phyloP scores from a whole-genome alignment of 208 protist species.

The Crithidia fasciculata region DNA sequence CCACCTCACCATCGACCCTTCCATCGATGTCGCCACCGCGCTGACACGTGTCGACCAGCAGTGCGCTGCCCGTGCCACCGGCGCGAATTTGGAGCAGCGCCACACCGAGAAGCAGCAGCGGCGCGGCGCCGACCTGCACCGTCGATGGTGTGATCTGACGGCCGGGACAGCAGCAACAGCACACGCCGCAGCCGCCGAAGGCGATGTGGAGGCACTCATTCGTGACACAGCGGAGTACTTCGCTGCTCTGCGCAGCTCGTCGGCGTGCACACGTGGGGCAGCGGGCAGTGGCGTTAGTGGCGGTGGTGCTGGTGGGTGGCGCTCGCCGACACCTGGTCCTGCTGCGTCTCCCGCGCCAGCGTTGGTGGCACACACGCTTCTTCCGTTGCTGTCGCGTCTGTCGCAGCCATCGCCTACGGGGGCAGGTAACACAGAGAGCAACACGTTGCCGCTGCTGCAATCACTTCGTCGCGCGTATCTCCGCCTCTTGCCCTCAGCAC shows the following conservation, averaged over 20 bases:
- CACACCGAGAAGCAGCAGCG: conserved; percentile 17
- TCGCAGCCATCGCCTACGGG: not conserved
- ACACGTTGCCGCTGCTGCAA: not conserved
- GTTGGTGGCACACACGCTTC: not conserved
- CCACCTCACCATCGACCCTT: conserved; percentile 24
- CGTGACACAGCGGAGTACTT: conserved; percentile 2
- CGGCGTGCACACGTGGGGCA: not conserved
- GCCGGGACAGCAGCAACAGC: not conserved
- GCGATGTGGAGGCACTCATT: conserved; percentile 11
- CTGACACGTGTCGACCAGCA: conserved; percentile 8
- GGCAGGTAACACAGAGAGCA: not conserved
- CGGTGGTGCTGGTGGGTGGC: too few relatives aligned
- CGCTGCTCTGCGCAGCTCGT: not conserved
- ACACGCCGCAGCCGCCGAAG: not conserved
- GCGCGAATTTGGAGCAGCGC: conserved; percentile 11
- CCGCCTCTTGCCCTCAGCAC: conserved; percentile 10
- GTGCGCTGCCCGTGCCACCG: conserved; percentile 9
- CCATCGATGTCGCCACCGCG: conserved; percentile 10
- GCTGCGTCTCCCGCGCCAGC: not conserved
- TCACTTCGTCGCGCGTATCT: conserved; percentile 19
- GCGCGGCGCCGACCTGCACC: conserved; percentile 12
- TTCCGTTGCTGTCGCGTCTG: not conserved
- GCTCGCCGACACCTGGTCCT: not conserved
- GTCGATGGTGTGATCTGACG: conserved; percentile 11
- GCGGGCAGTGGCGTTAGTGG: too few relatives aligned